Conservation (phyloP, 345 rosid genomes). For the Salix koriyanagi region DNA sequence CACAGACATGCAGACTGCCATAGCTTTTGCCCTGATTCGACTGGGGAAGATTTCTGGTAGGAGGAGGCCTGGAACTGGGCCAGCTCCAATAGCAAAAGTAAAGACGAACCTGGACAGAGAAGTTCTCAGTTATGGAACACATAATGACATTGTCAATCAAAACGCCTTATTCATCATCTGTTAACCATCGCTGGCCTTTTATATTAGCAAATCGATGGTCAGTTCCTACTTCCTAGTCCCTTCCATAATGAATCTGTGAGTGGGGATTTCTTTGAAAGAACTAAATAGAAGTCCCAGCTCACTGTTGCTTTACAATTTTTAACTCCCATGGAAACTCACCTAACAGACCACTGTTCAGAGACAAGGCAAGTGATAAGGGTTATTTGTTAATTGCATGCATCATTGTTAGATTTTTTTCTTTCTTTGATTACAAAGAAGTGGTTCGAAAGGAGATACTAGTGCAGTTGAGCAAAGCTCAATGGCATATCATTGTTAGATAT, state of each 20-base stretch:
- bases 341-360: too few relatives aligned
- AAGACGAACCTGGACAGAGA: constrained; percentile 69
- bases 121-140: constrained; percentile 12
- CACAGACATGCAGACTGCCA: constrained; percentile 95
- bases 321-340: too few relatives aligned
- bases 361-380: neutral
- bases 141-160: neutral
- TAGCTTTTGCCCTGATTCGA: constrained; percentile 93
- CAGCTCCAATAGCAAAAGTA: constrained; percentile 92
- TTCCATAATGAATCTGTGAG: too few relatives aligned
- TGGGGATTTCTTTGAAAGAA: too few relatives aligned
- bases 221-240: neutral
- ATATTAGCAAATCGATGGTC: neutral
- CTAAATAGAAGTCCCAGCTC: too few relatives aligned
- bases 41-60: constrained; percentile 89
- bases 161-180: neutral
- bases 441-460: too few relatives aligned
- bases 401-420: too few relatives aligned
- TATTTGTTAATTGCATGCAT: too few relatives aligned
- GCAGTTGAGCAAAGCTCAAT: too few relatives aligned
- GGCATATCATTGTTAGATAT: neutral
- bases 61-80: constrained; percentile 94
- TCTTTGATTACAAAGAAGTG: too few relatives aligned
- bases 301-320: too few relatives aligned
- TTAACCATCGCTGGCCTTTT: neutral